Base-by-base conservation (phyloP, 495 filamentous ascomycete species). In the Penicillium chermesinum region DNA sequence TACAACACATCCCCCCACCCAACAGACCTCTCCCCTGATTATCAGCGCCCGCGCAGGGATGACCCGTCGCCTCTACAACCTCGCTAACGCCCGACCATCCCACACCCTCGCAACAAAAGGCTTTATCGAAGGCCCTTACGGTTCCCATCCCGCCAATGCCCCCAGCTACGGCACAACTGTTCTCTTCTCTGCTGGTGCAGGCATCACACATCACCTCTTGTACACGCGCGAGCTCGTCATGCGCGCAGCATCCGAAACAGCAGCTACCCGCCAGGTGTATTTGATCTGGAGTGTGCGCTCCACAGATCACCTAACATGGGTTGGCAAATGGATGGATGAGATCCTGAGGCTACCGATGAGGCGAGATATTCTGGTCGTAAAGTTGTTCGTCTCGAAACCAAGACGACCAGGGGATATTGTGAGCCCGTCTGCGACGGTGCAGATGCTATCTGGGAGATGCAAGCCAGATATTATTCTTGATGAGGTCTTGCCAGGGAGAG, bases 271-370 rank as follows among this genome's bases (percentile, higher is more conserved):
- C 36, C 83, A 85, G 49, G 76, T 96, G 51, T 75, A 93, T 12
- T 77, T 98, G 4, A 81, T 96, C 39, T 98, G 93, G 93, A 83
- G 85, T 38, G 87, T 98, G 44, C 88, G 91, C 54, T 86, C 76
- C 34, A 87, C 85, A 18, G 91, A 96, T 46, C 86, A 90, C 53
- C 78, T 98, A 19, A 83, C 90, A 59, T 98, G 93, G 93, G 88
- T 96, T 35, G 79, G 87, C 6, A 81, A 85, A 7, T 98, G 87
- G 88, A 98, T 98, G 93, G 91, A 95, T 50, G 76, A 87, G 60
- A 91, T 97, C 50, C 77, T 98, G 30, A 80, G 80, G 2, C 87
- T 96, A 74, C 87, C 89, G 7, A 78, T 76, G 38, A 82, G 93
- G 0, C 79, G 89, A 19, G 88, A 96, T 19, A 79, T 91, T 2